Evolutionary conservation across 2,329 filamentous ascomycete species (phyloP).

Genomic region (Diaporthe sp.): DNA sequence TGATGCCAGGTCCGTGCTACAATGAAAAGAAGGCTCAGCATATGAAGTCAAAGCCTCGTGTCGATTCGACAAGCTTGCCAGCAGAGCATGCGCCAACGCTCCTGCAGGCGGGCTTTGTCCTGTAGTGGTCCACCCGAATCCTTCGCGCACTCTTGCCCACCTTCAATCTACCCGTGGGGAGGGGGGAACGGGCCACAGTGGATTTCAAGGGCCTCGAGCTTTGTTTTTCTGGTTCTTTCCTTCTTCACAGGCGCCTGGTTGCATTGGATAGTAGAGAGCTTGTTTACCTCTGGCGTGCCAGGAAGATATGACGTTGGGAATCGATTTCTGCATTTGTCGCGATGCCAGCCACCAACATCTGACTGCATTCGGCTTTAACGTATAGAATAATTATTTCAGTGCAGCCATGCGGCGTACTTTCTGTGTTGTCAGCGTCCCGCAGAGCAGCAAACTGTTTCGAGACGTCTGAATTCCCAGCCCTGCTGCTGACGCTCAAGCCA

Average conservation of each 20-base stretch:
- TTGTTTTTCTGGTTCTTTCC: neutral
- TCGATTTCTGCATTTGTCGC: constrained; percentile 28
- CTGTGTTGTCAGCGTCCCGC: constrained; percentile 21
- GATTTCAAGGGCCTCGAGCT: neutral
- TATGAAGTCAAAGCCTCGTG: neutral
- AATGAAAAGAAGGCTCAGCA: neutral
- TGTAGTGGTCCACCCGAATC: constrained; percentile 29
- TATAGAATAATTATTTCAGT: constrained; percentile 29
- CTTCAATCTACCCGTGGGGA: constrained; percentile 2
- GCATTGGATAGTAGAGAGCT: neutral
- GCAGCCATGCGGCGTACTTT: constrained; percentile 1
- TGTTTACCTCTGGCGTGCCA: neutral
- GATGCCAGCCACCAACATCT: constrained; percentile 14
- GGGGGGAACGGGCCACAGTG: constrained; percentile 4
- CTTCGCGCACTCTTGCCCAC: constrained; percentile 29
- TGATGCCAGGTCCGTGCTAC: constrained; percentile 21
- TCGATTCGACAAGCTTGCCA: constrained; percentile 18
- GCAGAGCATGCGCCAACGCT: constrained; percentile 16
- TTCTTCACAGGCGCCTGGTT: neutral
- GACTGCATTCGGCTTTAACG: constrained; percentile 27
- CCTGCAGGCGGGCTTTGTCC: constrained; percentile 28
- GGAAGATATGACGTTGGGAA: neutral
- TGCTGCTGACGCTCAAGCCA: constrained; percentile 19
- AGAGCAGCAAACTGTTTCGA: neutral
- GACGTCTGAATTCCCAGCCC: constrained; percentile 18